These are phyloP conservation scores for Suillus hirtellus DNA, from an alignment of 768 basidiomycete species.

Conservation along the genomic window DNA sequence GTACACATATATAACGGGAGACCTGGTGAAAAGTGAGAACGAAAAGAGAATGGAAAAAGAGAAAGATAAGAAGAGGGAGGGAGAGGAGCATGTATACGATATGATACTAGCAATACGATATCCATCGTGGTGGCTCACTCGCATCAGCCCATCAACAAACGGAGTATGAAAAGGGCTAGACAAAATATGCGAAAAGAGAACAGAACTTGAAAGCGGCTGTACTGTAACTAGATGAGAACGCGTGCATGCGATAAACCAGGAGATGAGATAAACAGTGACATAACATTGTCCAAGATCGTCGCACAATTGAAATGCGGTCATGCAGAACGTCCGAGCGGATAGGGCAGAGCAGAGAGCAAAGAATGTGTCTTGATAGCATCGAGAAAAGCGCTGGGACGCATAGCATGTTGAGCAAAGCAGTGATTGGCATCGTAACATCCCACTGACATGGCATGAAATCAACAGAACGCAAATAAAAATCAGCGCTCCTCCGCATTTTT, in stretches of 20 bases:
- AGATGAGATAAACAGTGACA: conserved; percentile 2
- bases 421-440: not conserved
- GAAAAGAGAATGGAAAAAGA: conserved; percentile 9
- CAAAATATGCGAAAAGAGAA: conserved; percentile 11
- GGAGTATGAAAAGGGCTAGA: not conserved
- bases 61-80: conserved; percentile 14
- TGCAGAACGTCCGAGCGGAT: conserved; percentile 11
- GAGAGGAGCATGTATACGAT: conserved; percentile 3
- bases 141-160: not conserved
- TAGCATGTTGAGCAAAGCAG: not conserved
- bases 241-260: conserved; percentile 29
- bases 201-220: conserved; percentile 23
- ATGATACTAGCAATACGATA: conserved; percentile 6
- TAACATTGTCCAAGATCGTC: conserved; percentile 23
- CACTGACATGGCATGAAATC: not conserved
- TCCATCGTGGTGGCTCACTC: conserved; percentile 2
- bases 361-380: not conserved
- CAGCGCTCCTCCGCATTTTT: conserved; percentile 23
- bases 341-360: conserved; percentile 8
- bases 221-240: conserved; percentile 23
- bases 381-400: conserved; percentile 1
- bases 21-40: not conserved
- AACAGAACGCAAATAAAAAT: conserved; percentile 7
- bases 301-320: conserved; percentile 10
- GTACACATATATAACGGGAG: conserved; percentile 25